phyloP scores from a whole-genome alignment of 75 land plant species.

The Sequoia sempervirens region DNA sequence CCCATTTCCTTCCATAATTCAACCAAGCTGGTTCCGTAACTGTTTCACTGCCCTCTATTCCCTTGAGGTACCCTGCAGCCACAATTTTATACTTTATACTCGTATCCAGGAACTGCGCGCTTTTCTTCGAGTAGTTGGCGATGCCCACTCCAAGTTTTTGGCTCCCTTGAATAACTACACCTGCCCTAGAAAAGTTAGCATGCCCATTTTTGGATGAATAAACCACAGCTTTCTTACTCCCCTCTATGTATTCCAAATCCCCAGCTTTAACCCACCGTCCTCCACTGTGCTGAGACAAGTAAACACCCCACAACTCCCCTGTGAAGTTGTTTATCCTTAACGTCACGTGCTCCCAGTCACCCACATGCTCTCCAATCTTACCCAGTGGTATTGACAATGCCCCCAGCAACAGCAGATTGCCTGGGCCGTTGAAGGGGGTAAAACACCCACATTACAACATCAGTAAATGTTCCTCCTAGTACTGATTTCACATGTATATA shows the following conservation, averaged over 20 bases:
- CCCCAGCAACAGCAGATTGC: no score
- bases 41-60: conserved; percentile 1
- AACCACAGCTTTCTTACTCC: conserved; percentile 27
- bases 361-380: neutral
- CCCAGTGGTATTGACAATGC: no score
- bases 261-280: conserved; percentile 59
- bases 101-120: conserved; percentile 20
- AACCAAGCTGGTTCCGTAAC: conserved; percentile 65
- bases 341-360: conserved; percentile 83
- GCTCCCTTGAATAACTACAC: conserved; percentile 56
- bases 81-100: conserved; percentile 16
- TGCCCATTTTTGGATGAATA: conserved; percentile 60
- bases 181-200: conserved; percentile 50
- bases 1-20: conserved; percentile 68
- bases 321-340: conserved; percentile 63
- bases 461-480: conserved; percentile 65
- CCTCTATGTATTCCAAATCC: conserved; percentile 42
- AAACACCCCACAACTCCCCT: conserved; percentile 49
- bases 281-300: conserved; percentile 58
- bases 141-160: conserved; percentile 46
- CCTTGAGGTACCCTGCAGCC: conserved; percentile 51
- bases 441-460: conserved; percentile 60
- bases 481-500: conserved; percentile 72
- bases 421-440: no score
- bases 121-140: conserved; percentile 52